Evolutionary conservation across 129 eudicot genomes (phyloP).

Genomic region (Kitagawia praeruptora): DNA sequence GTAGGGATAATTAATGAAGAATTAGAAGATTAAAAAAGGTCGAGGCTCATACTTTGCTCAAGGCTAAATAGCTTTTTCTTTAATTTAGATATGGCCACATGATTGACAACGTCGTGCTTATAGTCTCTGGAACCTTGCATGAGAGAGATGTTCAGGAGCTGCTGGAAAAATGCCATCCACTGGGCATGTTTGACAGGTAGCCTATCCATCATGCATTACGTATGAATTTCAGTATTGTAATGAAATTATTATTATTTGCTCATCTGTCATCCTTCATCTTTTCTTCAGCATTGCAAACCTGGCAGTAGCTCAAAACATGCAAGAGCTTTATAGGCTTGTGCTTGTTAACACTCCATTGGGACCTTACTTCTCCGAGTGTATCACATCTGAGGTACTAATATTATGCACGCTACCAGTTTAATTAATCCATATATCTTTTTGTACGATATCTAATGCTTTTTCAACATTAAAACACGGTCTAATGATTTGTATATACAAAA

Average conservation of each 20-base stretch:
- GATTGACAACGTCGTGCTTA: constrained; percentile 96
- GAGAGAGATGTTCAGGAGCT: constrained; percentile 97
- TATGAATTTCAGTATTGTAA: not conserved
- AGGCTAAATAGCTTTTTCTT: constrained; percentile 5
- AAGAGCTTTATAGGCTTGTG: constrained; percentile 91
- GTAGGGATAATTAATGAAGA: no score
- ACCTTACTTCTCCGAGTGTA: constrained; percentile 97
- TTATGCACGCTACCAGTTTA: not conserved
- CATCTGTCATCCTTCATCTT: no score
- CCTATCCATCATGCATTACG: constrained; percentile 6
- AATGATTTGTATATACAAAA: not conserved
- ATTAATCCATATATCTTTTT: not conserved
- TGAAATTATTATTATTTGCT: not conserved
- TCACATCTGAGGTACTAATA: constrained; percentile 91
- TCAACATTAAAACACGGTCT: not conserved
- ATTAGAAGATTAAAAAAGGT: not conserved
- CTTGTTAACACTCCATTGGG: constrained; percentile 98
- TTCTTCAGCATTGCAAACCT: constrained; percentile 76
- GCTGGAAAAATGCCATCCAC: constrained; percentile 92
- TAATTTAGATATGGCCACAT: constrained; percentile 82
- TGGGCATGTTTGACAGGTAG: constrained; percentile 98
- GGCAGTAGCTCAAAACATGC: constrained; percentile 97
- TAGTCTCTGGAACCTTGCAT: constrained; percentile 95
- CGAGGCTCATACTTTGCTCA: not conserved
- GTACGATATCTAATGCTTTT: not conserved